A percentile compares a stretch with the other conserved stretches of the same genome.
These are phyloP conservation scores for Chernovozyma aurita DNA, from an alignment of 1,139 yeast genomes.

Conservation along the genomic window DNA sequence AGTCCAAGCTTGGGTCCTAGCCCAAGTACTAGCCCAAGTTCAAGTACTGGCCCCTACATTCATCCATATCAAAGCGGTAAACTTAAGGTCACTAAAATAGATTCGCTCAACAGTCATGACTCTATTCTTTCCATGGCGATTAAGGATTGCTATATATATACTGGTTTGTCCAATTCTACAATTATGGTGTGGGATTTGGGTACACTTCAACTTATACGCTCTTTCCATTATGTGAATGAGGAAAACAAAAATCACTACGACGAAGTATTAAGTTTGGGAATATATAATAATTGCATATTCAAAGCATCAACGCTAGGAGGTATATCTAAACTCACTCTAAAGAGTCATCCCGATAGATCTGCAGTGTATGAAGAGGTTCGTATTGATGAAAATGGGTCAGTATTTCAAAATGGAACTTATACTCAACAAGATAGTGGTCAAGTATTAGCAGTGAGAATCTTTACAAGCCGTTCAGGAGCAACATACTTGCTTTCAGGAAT, in stretches of 20 bases:
- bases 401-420: not conserved
- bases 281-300: conserved; percentile 48
- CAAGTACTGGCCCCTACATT: conserved; percentile 4
- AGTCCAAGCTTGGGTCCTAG: too few relatives aligned
- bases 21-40: not conserved
- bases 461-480: conserved; percentile 15
- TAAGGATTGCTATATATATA: conserved; percentile 64
- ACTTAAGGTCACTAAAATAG: conserved; percentile 19
- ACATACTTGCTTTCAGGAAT: conserved; percentile 39
- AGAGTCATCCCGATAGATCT: conserved; percentile 14
- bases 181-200: conserved; percentile 81
- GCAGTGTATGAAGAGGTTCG: conserved; percentile 7
- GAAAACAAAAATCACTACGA: conserved; percentile 28
- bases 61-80: conserved; percentile 8
- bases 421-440: conserved; percentile 8
- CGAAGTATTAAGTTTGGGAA: conserved; percentile 40
- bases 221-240: conserved; percentile 42
- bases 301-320: conserved; percentile 54
- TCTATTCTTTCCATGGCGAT: conserved; percentile 66
- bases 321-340: conserved; percentile 47
- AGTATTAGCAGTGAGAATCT: conserved; percentile 27
- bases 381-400: conserved; percentile 1
- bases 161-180: conserved; percentile 70
- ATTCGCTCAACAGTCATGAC: conserved; percentile 59
- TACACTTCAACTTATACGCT: conserved; percentile 67